These are phyloP conservation scores for Chrysosporium queenslandicum DNA, from an alignment of 2,329 filamentous ascomycete genomes.

Conservation along the genomic window DNA sequence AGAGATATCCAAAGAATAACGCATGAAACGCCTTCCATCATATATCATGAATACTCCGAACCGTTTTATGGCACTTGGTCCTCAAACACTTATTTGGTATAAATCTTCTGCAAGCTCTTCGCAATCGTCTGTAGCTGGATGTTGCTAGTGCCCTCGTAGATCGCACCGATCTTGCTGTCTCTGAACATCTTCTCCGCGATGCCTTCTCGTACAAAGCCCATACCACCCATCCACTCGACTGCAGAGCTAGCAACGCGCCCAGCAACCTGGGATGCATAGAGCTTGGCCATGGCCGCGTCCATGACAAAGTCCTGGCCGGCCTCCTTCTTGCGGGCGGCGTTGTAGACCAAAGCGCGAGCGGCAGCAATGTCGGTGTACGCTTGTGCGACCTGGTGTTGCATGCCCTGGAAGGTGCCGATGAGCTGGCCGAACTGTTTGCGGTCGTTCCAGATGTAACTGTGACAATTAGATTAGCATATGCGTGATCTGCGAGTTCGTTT, in stretches of 20 bases:
- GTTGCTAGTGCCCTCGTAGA: constrained; percentile 75
- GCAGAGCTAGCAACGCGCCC: constrained; percentile 74
- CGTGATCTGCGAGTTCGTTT: neutral
- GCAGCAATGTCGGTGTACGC: constrained; percentile 88
- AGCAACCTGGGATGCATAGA: constrained; percentile 88
- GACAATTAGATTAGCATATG: neutral
- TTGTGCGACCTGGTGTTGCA: constrained; percentile 98
- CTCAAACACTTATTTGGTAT: constrained; percentile 45
- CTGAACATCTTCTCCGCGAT: constrained; percentile 96
- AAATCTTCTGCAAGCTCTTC: constrained; percentile 59
- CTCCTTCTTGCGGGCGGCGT: constrained; percentile 96
- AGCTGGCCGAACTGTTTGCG: constrained; percentile 91
- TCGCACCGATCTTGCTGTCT: constrained; percentile 96
- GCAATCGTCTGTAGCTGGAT: constrained; percentile 63
- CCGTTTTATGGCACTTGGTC: neutral
- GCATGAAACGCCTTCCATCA: constrained; percentile 6
- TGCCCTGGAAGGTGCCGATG: constrained; percentile 94
- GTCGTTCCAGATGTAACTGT: constrained; percentile 91
- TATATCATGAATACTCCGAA: constrained; percentile 4
- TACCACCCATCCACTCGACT: constrained; percentile 98
- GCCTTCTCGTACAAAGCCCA: constrained; percentile 95
- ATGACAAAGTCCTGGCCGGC: constrained; percentile 88
- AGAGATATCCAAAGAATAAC: constrained; percentile 6
- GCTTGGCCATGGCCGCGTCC: constrained; percentile 97
- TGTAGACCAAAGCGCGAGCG: constrained; percentile 85